Base-by-base conservation (phyloP, 2,329 filamentous ascomycete species). In the Zymoseptoria tritici region DNA sequence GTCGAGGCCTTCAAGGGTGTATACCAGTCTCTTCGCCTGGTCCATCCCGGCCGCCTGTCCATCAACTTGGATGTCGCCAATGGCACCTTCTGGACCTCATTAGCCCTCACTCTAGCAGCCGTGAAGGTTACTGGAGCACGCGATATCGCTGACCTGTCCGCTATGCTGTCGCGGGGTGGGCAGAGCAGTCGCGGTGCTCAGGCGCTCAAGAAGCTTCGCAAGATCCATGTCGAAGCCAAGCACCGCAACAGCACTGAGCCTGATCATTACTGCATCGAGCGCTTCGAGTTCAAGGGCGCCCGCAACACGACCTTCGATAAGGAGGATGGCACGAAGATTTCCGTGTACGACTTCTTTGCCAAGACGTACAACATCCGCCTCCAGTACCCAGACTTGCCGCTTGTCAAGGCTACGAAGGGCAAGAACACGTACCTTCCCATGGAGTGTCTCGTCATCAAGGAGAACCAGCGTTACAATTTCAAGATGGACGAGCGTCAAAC, bases 41-140 rank as follows among this genome's bases (percentile, higher is more conserved):
- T 87, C 53, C 81, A 90, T 69, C 61, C 77, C 72, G 64, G 71
- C 31, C 63, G 58, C 20, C 80, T 97, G 5, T 85, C 89, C 0
- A 78, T 99, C 71, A 97, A 97, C 67, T 85, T 96, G 9, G 93
- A 99, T 69, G 88, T 96, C 29, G 88, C 92, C 59, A 96, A 97
- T 71, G 89, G 90, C 0, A 89, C 89, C 11, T 99, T 99, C 77
- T 97, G 90, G 88, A 81, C 78, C 46, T 61, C 73, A 1, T 71
- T 74, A 29, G 72, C 75, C 49, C 61, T 80, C 13, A 66, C 68
- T 16, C 65, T 71, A 20, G 68, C 73, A 56, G 74, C 73, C 51
- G 61, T 73, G 1, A 70, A 74, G 59, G 64, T 73, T 49, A 66
- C 61, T 54, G 67, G 63, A 21, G 63, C 54, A 53, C 64, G 66